Evolutionary conservation across 1,284 basidiomycete genomes (phyloP).

Genomic region (Rhodotorula sp.): DNA sequence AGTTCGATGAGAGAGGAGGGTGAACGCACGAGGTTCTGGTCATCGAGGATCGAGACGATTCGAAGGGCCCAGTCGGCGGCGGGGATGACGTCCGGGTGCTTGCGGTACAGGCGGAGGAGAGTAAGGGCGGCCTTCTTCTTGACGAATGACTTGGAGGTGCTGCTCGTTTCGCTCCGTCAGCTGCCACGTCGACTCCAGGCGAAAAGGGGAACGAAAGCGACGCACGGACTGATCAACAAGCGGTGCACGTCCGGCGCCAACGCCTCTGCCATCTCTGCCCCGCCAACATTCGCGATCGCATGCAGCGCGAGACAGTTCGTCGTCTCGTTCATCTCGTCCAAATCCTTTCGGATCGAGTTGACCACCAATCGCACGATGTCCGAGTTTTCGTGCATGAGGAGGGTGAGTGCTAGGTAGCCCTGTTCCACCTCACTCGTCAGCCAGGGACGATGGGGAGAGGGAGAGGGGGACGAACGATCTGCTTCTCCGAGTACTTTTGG

Average conservation of each 20-base stretch:
- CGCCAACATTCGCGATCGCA: constrained; percentile 96
- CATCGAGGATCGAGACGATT: constrained; percentile 92
- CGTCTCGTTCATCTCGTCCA: constrained; percentile 91
- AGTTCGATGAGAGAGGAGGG: constrained; percentile 11
- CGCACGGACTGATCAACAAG: constrained; percentile 90
- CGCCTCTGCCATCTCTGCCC: constrained; percentile 96
- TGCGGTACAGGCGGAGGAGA: constrained; percentile 85
- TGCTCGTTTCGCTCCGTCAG: constrained; percentile 47
- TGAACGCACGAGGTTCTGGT: constrained; percentile 69
- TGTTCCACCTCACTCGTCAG: constrained; percentile 46
- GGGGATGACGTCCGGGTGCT: constrained; percentile 90
- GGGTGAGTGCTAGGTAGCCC: constrained; percentile 96
- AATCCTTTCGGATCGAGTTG: constrained; percentile 95
- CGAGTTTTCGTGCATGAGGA: constrained; percentile 98
- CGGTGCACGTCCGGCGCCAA: constrained; percentile 90
- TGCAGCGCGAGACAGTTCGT: constrained; percentile 96
- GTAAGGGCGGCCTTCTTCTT: constrained; percentile 99
- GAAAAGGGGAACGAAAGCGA: constrained; percentile 28
- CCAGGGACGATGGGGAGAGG: not conserved
- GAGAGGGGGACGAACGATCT: constrained; percentile 69
- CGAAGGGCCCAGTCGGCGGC: constrained; percentile 93
- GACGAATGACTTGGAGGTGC: constrained; percentile 90
- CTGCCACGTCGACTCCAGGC: too few species aligned
- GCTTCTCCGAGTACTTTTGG: constrained; percentile 96
- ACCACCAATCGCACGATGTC: constrained; percentile 93